A percentile compares a stretch with the other conserved stretches of the same genome.
These are phyloP conservation scores for Cairneyella variabilis DNA, from an alignment of 495 filamentous ascomycete genomes.

Conservation along the genomic window DNA sequence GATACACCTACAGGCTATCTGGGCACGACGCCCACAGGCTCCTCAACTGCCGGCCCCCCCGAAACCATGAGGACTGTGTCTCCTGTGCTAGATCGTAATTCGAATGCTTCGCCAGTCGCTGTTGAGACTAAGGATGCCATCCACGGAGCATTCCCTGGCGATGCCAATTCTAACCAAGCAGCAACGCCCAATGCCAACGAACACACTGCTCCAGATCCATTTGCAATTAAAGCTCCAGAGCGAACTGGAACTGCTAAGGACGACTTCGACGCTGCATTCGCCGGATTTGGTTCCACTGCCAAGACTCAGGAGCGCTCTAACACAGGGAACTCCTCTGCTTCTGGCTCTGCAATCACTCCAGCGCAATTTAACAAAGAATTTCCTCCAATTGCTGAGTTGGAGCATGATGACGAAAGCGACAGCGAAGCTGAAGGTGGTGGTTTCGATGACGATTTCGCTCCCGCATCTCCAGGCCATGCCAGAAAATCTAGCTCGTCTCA, in stretches of 20 bases:
- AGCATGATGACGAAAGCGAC: constrained; percentile 74
- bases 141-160: constrained; percentile 57
- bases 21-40: constrained; percentile 31
- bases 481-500: constrained; percentile 22
- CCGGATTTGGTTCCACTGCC: constrained; percentile 27
- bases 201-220: constrained; percentile 27
- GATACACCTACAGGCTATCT: constrained; percentile 56
- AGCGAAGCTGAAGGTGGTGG: constrained; percentile 73
- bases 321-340: constrained; percentile 32
- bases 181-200: constrained; percentile 42
- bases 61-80: constrained; percentile 28
- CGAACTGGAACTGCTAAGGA: constrained; percentile 51
- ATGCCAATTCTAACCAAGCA: constrained; percentile 39
- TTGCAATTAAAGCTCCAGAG: constrained; percentile 25
- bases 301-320: constrained; percentile 35
- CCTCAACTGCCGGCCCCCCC: constrained; percentile 19
- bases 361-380: constrained; percentile 68
- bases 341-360: constrained; percentile 26
- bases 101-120: constrained; percentile 24
- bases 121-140: constrained; percentile 36
- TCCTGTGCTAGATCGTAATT: constrained; percentile 25
- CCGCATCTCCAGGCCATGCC: constrained; percentile 56
- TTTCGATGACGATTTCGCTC: constrained; percentile 90
- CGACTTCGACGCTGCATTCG: constrained; percentile 66
- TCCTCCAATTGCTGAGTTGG: constrained; percentile 86